Evolutionary conservation across 169 alveolate species (phyloP).

Genomic region (Nephromyces sp.): DNA sequence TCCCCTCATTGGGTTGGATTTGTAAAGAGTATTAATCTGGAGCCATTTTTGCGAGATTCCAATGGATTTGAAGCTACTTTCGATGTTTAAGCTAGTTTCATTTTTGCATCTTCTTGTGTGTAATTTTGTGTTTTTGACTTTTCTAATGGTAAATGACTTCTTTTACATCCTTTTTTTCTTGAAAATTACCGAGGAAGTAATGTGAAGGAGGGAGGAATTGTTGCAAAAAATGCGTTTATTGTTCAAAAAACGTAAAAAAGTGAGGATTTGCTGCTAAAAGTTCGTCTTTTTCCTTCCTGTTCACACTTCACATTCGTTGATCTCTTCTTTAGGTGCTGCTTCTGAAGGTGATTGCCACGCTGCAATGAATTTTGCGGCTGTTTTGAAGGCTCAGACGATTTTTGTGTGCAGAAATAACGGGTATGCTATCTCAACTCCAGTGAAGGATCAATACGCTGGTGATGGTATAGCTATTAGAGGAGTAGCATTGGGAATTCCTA

Average conservation of each 20-base stretch:
- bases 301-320: neutral
- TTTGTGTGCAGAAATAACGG: conserved; percentile 89
- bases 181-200: too few relatives aligned
- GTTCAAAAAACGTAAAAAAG: neutral
- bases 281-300: neutral
- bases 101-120: too few relatives aligned
- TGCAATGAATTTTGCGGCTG: conserved; percentile 89
- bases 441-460: conserved; percentile 83
- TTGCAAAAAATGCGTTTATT: neutral
- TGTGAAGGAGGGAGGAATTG: too few relatives aligned
- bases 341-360: conserved; percentile 78
- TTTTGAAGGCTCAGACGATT: conserved; percentile 77
- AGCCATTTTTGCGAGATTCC: too few relatives aligned
- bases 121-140: too few relatives aligned
- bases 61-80: too few relatives aligned
- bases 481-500: conserved; percentile 82
- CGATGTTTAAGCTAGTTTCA: too few relatives aligned
- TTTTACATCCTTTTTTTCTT: too few relatives aligned
- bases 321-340: neutral
- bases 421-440: conserved; percentile 89
- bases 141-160: too few relatives aligned
- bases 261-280: neutral
- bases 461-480: conserved; percentile 92
- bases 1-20: too few relatives aligned
- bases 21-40: too few relatives aligned